A percentile compares a stretch with the other conserved stretches of the same genome.
phyloP scores from a whole-genome alignment of 164 flowering plant species.

The Vitis cinerea region DNA sequence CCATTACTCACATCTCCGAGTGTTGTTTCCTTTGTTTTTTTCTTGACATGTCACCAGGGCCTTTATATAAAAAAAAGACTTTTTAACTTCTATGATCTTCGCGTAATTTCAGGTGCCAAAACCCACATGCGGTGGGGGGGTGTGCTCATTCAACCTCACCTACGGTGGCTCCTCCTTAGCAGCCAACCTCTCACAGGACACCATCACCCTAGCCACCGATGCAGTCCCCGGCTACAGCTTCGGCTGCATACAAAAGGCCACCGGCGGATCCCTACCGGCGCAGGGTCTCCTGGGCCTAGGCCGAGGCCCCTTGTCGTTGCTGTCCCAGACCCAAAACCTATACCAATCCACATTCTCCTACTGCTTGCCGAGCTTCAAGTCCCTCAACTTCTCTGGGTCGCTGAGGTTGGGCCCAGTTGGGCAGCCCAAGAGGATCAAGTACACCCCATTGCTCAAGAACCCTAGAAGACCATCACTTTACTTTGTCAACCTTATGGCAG shows the following conservation, averaged over 20 bases:
- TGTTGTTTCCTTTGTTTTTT: no score
- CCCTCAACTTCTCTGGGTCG: slow-evolving; percentile 70
- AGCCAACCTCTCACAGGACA: slow-evolving; percentile 67
- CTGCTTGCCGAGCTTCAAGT: slow-evolving; percentile 81
- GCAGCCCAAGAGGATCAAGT: slow-evolving; percentile 74
- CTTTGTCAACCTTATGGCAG: slow-evolving; percentile 63
- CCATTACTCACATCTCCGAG: background rate
- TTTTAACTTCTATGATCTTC: no score
- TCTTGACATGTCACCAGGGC: no score
- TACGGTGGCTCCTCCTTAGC: slow-evolving; percentile 72
- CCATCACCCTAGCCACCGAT: slow-evolving; percentile 57
- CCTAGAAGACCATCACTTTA: slow-evolving; percentile 82
- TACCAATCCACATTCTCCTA: slow-evolving; percentile 89
- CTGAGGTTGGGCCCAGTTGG: slow-evolving; percentile 68
- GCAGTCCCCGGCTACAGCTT: slow-evolving; percentile 62
- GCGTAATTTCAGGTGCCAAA: slow-evolving; percentile 45
- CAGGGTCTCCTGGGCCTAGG: slow-evolving; percentile 91
- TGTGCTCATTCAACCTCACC: slow-evolving; percentile 70
- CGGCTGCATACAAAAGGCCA: slow-evolving; percentile 59
- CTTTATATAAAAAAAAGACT: no score
- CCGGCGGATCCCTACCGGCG: slow-evolving; percentile 70
- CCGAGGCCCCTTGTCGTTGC: slow-evolving; percentile 77
- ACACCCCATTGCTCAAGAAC: slow-evolving; percentile 73
- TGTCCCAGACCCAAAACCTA: slow-evolving; percentile 60
- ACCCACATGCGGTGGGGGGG: slow-evolving; percentile 48